Evolutionary conservation across 345 rosid species (phyloP), one percentile per base, ranked within the genome.

Genomic region (Noccaea caerulescens): DNA sequence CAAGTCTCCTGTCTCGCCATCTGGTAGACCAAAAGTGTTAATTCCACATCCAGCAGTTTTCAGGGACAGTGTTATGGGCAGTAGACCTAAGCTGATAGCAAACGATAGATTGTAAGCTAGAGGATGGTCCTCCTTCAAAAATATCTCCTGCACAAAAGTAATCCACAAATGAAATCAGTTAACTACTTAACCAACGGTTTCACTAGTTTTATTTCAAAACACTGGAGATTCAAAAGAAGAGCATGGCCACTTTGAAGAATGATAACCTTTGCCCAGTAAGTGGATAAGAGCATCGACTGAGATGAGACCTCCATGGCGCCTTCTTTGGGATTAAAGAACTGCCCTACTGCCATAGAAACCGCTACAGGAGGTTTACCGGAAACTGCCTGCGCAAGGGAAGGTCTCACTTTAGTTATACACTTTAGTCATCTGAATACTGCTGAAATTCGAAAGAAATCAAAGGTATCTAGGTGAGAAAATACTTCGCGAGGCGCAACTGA

Each of bases 301-400:
- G 86, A 81, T 75, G 97, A 84, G 69, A 89, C 74, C 46, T 82
- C 90, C 72, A 71, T 73, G 60, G 82, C 67, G 65, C 99, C 97
- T 71, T 91, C 90, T 58, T 81, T 61, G 51, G 97, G 98, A 76
- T 91, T 84, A 79, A 86, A 91, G 84, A 94, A 94, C 79, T 94
- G 99, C 41, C 99, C 99, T 74, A 94, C 92, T 69, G 89, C 98
- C 99, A 94, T 91, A 65, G 99, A 94, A 76, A 88, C 86, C 44
- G 96, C 93, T n/a, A 96, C 96, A 51, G 99, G 99, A 78, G 99
- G 99, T 79, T 93, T 82, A 70, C 98, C 97, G 45, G 96, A 89
- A 80, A 87, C 50, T 38, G 86, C 83, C 99, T 94, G 93, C 62
- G 67, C 73, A 83, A 69, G 73, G 80, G 58, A 76, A 79, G 79